phyloP scores from a whole-genome alignment of 495 filamentous ascomycete genomes.

The Emericellopsis terricola region DNA sequence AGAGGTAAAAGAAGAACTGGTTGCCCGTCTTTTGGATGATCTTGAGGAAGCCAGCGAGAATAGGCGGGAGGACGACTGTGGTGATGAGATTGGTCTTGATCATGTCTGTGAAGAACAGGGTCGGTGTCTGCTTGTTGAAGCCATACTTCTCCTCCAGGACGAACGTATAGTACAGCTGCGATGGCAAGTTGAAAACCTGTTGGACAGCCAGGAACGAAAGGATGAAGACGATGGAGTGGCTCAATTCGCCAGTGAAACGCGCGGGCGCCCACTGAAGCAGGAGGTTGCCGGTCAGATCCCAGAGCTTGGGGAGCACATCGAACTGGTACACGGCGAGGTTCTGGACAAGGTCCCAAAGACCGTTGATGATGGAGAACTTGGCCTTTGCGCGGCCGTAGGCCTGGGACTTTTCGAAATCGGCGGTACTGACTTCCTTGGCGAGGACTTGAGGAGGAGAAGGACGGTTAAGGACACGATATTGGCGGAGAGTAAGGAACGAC shows the following conservation, averaged over 20 bases:
- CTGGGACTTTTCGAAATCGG: conserved; percentile 91
- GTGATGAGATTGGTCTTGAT: conserved; percentile 77
- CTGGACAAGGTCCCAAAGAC: conserved; percentile 70
- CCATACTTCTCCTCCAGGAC: conserved; percentile 93
- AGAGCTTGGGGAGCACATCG: conserved; percentile 79
- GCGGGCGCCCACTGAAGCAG: conserved; percentile 55
- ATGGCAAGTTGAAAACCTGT: conserved; percentile 59
- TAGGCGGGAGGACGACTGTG: conserved; percentile 60
- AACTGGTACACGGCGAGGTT: conserved; percentile 76
- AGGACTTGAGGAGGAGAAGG: conserved; percentile 71
- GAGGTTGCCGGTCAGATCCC: conserved; percentile 60
- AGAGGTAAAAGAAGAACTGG: conserved; percentile 93
- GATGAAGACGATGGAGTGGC: conserved; percentile 83
- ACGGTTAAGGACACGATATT: conserved; percentile 67
- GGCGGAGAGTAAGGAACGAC: conserved; percentile 64
- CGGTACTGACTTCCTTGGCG: conserved; percentile 66
- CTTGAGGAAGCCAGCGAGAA: conserved; percentile 74
- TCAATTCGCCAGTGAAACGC: conserved; percentile 77
- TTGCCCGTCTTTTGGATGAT: conserved; percentile 85
- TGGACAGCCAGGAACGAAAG: conserved; percentile 70
- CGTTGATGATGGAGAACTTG: conserved; percentile 62
- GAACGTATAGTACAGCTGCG: conserved; percentile 81
- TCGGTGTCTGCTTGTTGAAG: conserved; percentile 93
- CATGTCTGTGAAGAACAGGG: conserved; percentile 79
- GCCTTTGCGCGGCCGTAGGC: conserved; percentile 92